Percentiles rank a stretch among this genome's conserved stretches.
phyloP scores from a whole-genome alignment of 2,329 filamentous ascomycete species.

The Elsinoe arachidis region DNA sequence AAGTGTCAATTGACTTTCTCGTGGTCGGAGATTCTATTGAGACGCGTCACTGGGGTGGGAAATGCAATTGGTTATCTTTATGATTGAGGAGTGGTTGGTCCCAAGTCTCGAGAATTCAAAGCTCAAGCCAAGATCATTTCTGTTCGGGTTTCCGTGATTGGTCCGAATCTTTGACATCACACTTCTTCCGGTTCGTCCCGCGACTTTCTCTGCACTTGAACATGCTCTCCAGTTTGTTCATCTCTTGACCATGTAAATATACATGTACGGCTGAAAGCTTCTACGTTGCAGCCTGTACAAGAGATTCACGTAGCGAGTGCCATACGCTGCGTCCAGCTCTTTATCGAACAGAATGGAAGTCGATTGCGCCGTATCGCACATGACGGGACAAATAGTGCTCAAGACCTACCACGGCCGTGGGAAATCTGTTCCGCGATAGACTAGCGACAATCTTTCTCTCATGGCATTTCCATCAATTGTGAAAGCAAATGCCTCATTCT shows the following conservation, averaged over 20 bases:
- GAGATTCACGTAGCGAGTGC: too few species aligned
- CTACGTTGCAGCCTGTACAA: too few species aligned
- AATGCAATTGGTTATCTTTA: background rate
- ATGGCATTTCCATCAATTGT: too few species aligned
- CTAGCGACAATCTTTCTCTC: too few species aligned
- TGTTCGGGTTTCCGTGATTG: slow-evolving; percentile 1
- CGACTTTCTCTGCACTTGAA: background rate
- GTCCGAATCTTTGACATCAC: background rate
- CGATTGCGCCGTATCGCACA: too few species aligned
- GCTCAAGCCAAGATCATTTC: slow-evolving; percentile 1
- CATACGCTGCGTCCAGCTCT: too few species aligned
- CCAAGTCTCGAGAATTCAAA: slow-evolving; percentile 10
- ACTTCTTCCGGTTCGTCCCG: background rate
- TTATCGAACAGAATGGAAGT: too few species aligned
- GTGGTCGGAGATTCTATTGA: background rate
- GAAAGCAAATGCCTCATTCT: too few species aligned
- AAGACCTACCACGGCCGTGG: too few species aligned
- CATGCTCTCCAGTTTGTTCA: too few species aligned
- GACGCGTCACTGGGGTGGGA: background rate
- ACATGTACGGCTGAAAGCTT: background rate
- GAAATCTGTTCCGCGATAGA: too few species aligned
- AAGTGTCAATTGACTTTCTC: background rate
- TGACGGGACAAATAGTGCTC: too few species aligned
- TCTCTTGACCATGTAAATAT: background rate
- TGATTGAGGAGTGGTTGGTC: slow-evolving; percentile 1